These are phyloP conservation scores for Globisporangium camurandrum DNA, from an alignment of 352 stramenopile genomes.

Conservation along the genomic window DNA sequence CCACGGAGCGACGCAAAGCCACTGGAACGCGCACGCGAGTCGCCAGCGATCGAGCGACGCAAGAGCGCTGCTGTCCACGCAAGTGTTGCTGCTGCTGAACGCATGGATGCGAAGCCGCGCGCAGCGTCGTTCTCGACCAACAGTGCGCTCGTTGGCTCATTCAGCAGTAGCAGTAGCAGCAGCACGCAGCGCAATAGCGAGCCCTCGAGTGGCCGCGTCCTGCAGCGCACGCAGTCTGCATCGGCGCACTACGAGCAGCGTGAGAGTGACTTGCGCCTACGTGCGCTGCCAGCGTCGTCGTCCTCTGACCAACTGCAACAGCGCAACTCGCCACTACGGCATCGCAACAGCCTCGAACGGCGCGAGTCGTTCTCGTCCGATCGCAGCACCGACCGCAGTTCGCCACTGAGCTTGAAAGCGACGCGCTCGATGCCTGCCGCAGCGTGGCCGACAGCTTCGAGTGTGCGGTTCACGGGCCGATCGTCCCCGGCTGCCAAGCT, in stretches of 20 bases:
- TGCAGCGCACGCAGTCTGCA: conserved; percentile 10
- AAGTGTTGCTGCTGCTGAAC: conserved; percentile 4
- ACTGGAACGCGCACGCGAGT: neutral
- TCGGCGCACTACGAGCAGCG: conserved; percentile 15
- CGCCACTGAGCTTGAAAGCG: conserved; percentile 5
- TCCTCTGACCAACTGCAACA: conserved; percentile 14
- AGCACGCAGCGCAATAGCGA: conserved; percentile 1
- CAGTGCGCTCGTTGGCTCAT: neutral
- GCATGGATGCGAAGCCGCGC: conserved; percentile 19
- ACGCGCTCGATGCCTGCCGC: conserved; percentile 5
- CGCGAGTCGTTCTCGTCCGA: conserved; percentile 32
- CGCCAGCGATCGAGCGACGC: conserved; percentile 1
- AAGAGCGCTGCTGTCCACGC: conserved; percentile 6
- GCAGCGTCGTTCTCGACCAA: conserved; percentile 34
- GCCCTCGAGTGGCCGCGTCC: neutral
- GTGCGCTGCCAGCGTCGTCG: neutral
- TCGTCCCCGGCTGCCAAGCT: conserved; percentile 1
- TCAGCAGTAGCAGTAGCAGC: no score
- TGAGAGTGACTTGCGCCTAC: conserved; percentile 14
- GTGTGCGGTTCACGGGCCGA: neutral
- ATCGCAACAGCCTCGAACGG: conserved; percentile 31
- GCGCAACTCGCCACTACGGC: conserved; percentile 15
- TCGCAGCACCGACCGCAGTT: conserved; percentile 4
- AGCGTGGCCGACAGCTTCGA: conserved; percentile 2
- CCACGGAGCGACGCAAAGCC: neutral